Evolutionary conservation across 23 red algal genomes (phyloP), one percentile per base, ranked within the genome.

Genomic region (Cyanidioschyzon merolae): DNA sequence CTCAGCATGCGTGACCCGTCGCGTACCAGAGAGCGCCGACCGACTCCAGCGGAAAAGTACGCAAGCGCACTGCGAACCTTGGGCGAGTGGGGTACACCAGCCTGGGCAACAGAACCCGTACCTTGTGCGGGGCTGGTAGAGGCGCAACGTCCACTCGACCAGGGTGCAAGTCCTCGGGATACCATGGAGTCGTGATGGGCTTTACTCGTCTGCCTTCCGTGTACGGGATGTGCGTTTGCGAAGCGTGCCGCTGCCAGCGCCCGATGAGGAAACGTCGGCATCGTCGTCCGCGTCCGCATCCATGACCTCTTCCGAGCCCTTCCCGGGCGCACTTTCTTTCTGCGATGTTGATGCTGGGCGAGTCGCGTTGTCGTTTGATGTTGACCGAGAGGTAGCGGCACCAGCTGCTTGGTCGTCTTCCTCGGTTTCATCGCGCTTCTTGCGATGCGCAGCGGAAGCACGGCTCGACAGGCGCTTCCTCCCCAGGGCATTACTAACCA

Each of bases 1-100:
- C 29, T 71, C 16, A 71, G 63, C 63, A 71, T 71, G 63, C 63
- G 63, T 32, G 63, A 25, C 21, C 63, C 63, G 12, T 35, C 63
- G 63, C 29, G 45, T 7, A 54, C 45, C 45, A 7, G 45, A 54
- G 45, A 54, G 45, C 45, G 45, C 21, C 12, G 45, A 15, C 45
- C 45, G 7, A 7, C 45, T 15, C 12, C 45, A 21, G 7, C 45
- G 45, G 45, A 54, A 21, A 54, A 7, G 12, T 54, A 54, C 45
- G 45, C 45, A 54, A 54, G 12, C 45, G 45, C 45, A 7, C 45
- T 54, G 7, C 12, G 12, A 21, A 15, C 45, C 21, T 21, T 54
- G 12, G 45, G 12, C 12, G 45, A 54, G 21, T 54, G 45, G 45
- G 45, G 45, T 54, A 54, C 45, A 54, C 45, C 45, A 15, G 12